Base-by-base conservation (phyloP, 257 asterid genomes). In the Petunia secreta region DNA sequence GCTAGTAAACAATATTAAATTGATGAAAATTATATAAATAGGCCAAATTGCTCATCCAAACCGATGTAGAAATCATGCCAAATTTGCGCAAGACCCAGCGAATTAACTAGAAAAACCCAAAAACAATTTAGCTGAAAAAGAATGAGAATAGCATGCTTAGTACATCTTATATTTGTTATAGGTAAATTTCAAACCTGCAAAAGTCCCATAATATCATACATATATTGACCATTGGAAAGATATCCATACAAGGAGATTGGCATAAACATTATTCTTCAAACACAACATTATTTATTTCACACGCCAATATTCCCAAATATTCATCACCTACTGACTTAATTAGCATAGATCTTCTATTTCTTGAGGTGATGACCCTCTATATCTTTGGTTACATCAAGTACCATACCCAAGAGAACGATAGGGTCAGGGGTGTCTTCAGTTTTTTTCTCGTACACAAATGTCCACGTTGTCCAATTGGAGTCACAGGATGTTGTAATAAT, bases 391-490 rank as follows among this genome's bases (percentile, higher is more conserved):
- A 86, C 3, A 25, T 81, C 81, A 3, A 84, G 75, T 48, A 79
- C 55, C 14, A 89, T 54, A n/a, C 46, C 81, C 83, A 87, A 57
- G 6, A 87, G 69, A 0, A 85, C 44, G 2, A 86, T 73, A 2
- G 91, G 91, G 1, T 86, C 89, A 0, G 89, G 88, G 3, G 64
- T 58, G 38, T 82, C 83, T 52, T 82, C 87, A 0, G 38, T 75
- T 53, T 81, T 16, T 48, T 87, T 89, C 82, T 87, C 91, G 50
- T 86, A 89, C 52, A 86, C 86, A 3, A 89, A 34, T 0, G 87
- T 85, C 87, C 90, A 89, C 0, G 89, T 89, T 0, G 84, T 85
- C 3, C 86, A 43, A 64, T 81, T 86, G 57, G 81, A 79, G 1
- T 85, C 87, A 3, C 84, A 91, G 0, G 40, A 82, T 14, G 81